Conservation (phyloP, 1,139 yeast species). For the Diutina neorugosa region DNA sequence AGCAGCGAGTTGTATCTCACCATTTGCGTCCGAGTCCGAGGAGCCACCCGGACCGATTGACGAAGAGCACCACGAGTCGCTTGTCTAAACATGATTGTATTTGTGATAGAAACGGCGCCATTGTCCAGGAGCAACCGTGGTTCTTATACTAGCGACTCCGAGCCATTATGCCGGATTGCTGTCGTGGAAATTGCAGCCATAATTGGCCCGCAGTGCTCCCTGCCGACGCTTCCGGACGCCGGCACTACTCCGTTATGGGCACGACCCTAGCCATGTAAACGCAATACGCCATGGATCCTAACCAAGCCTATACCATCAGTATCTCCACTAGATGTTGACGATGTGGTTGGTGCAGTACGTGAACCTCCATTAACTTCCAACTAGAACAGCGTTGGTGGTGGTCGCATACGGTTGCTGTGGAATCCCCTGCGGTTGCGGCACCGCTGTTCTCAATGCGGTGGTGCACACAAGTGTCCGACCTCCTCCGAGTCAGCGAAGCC, state of each 20-base stretch:
- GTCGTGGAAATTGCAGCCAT: not conserved
- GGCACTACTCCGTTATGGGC: not conserved
- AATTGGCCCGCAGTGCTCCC: not conserved
- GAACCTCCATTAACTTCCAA: no score
- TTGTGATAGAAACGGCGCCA: no score
- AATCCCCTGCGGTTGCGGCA: not conserved
- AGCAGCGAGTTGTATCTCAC: not conserved
- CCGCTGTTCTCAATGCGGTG: no score
- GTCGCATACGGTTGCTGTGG: not conserved
- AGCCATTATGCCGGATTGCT: not conserved
- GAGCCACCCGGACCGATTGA: not conserved
- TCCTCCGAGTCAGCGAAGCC: no score
- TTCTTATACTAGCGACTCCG: not conserved
- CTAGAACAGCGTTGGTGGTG: no score
- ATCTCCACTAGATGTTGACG: no score
- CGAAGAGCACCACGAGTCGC: not conserved
- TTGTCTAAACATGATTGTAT: constrained; percentile 1
- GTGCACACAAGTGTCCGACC: no score
- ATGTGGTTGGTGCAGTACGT: no score
- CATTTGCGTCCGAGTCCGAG: not conserved
- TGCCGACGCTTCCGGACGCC: not conserved
- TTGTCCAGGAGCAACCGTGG: not conserved
- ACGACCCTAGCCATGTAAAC: no score
- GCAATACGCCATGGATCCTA: no score
- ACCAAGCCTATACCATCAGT: no score